Evolutionary conservation across 495 filamentous ascomycete species (phyloP).

Genomic region (Amniculicola lignicola): DNA sequence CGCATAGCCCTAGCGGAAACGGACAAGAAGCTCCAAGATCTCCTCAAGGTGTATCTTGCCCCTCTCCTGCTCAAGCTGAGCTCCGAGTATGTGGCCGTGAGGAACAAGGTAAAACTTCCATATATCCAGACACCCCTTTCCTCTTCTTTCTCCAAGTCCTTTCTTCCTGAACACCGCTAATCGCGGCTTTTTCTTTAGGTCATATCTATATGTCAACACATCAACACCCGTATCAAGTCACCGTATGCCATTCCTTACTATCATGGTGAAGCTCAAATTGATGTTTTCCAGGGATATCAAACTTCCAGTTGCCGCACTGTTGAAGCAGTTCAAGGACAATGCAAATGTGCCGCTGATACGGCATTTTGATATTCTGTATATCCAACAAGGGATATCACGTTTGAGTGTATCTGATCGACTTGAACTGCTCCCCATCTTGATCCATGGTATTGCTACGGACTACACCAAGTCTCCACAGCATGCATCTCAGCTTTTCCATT

Average conservation of each 20-base stretch:
- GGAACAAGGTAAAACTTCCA: conserved; percentile 66
- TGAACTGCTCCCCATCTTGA: conserved; percentile 65
- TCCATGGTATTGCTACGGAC: conserved; percentile 65
- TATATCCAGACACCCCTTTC: not conserved
- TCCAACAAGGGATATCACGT: conserved; percentile 79
- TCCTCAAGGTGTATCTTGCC: conserved; percentile 74
- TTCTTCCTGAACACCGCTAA: conserved; percentile 27
- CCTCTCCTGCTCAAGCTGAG: conserved; percentile 79
- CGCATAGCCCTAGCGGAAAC: conserved; percentile 79
- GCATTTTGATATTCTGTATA: conserved; percentile 84
- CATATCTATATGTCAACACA: conserved; percentile 72
- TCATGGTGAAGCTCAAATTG: conserved; percentile 9
- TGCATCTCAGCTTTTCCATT: conserved; percentile 73
- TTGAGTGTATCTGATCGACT: conserved; percentile 59
- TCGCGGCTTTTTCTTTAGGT: conserved; percentile 47
- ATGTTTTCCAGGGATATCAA: conserved; percentile 55
- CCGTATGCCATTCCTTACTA: conserved; percentile 41
- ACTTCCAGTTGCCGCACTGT: conserved; percentile 74
- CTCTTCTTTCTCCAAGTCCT: not conserved
- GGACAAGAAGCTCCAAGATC: conserved; percentile 73
- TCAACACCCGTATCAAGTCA: conserved; percentile 68
- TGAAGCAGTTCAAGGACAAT: conserved; percentile 87
- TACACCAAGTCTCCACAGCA: conserved; percentile 61
- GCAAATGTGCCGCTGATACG: conserved; percentile 64
- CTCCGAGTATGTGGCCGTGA: conserved; percentile 74